Conservation (phyloP, 2,329 filamentous ascomycete genomes). For the Trichophyton mentagrophytes region DNA sequence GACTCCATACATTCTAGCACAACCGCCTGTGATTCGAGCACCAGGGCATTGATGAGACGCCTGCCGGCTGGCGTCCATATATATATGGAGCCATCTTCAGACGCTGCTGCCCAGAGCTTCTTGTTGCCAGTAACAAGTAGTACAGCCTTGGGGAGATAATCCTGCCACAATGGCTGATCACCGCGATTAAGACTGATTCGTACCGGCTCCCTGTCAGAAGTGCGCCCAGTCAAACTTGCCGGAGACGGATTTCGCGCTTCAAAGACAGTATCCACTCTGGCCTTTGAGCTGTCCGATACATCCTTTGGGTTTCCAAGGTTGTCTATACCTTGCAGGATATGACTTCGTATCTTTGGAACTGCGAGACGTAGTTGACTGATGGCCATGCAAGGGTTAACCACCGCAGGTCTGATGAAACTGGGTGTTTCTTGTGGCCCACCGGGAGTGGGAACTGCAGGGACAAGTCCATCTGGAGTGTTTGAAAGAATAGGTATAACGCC, state of each 20-base stretch:
- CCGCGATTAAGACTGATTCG: slow-evolving; percentile 71
- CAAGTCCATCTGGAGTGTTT: slow-evolving; percentile 64
- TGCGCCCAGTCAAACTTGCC: slow-evolving; percentile 45
- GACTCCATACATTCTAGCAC: slow-evolving; percentile 81
- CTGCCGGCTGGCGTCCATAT: slow-evolving; percentile 87
- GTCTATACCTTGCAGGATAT: slow-evolving; percentile 73
- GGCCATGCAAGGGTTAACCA: slow-evolving; percentile 67
- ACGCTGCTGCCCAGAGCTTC: slow-evolving; percentile 83
- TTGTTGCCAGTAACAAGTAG: slow-evolving; percentile 84
- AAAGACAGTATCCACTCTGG: slow-evolving; percentile 60
- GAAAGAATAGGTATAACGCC: slow-evolving; percentile 62
- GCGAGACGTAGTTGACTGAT: slow-evolving; percentile 75
- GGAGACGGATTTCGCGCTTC: slow-evolving; percentile 74
- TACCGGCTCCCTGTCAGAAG: slow-evolving; percentile 63
- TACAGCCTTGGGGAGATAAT: slow-evolving; percentile 75
- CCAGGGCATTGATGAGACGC: slow-evolving; percentile 67
- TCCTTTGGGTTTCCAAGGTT: slow-evolving; percentile 32
- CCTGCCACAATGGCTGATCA: slow-evolving; percentile 77
- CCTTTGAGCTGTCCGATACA: slow-evolving; percentile 32
- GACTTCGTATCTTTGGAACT: slow-evolving; percentile 70
- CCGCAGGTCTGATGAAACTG: slow-evolving; percentile 75
- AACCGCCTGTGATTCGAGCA: slow-evolving; percentile 84
- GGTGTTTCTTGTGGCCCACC: slow-evolving; percentile 51
- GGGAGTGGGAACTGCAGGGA: slow-evolving; percentile 55
- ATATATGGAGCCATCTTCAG: slow-evolving; percentile 82